phyloP scores from a whole-genome alignment of 768 basidiomycete species.

The Leccinum obscurum region DNA sequence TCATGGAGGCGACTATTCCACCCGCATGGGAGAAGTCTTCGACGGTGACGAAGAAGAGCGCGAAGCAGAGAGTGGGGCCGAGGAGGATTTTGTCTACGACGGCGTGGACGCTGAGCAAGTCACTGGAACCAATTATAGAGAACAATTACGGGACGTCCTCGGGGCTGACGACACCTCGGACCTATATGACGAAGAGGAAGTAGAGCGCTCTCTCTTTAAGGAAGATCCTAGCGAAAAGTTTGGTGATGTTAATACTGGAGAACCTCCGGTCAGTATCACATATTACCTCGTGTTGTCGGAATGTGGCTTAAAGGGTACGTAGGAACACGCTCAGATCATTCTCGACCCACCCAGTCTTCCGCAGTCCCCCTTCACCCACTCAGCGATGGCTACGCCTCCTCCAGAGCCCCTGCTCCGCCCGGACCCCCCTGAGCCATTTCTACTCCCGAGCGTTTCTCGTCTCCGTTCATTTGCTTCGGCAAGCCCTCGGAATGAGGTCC shows the following conservation, averaged over 20 bases:
- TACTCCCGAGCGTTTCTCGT: slow-evolving; percentile 78
- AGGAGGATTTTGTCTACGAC: slow-evolving; percentile 68
- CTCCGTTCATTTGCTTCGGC: slow-evolving; percentile 68
- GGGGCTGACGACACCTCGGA: slow-evolving; percentile 61
- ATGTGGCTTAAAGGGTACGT: slow-evolving; percentile 28
- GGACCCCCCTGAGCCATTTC: slow-evolving; percentile 48
- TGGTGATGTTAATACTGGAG: slow-evolving; percentile 23
- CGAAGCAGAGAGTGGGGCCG: slow-evolving; percentile 47
- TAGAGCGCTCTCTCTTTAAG: slow-evolving; percentile 45
- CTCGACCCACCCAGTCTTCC: slow-evolving; percentile 42
- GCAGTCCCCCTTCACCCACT: slow-evolving; percentile 37
- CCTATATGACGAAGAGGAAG: slow-evolving; percentile 45
- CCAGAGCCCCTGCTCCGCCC: slow-evolving; percentile 20
- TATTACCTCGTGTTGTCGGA: slow-evolving; percentile 19
- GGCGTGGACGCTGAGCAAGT: slow-evolving; percentile 59
- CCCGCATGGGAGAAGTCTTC: slow-evolving; percentile 29
- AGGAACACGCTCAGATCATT: slow-evolving; percentile 37
- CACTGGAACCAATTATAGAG: slow-evolving; percentile 55
- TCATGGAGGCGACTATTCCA: slow-evolving; percentile 26
- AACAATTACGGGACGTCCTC: slow-evolving; percentile 71
- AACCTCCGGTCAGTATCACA: slow-evolving; percentile 33
- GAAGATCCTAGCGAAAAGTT: slow-evolving; percentile 37
- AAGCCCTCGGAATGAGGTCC: slow-evolving; percentile 41
- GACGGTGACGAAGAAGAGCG: slow-evolving; percentile 45
- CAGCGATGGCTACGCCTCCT: slow-evolving; percentile 38